Percentiles rank a stretch among this genome's conserved stretches.
phyloP scores from a whole-genome alignment of 1,284 basidiomycete genomes.

The Mycena citricolor region DNA sequence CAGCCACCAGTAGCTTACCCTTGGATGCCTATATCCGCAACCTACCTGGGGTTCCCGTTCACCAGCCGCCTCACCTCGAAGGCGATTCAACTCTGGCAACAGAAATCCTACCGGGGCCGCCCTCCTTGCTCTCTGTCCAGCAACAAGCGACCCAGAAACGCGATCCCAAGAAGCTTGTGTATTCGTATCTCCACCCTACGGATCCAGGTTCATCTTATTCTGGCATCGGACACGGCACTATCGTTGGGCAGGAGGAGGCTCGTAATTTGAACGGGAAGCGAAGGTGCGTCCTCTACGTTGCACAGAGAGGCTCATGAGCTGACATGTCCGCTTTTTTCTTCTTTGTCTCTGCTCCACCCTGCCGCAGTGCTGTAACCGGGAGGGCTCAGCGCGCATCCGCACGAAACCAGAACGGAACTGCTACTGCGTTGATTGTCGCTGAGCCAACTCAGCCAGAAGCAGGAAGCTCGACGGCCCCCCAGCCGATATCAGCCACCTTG shows the following conservation, averaged over 20 bases:
- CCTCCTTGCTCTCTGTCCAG: conserved; percentile 64
- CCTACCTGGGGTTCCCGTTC: conserved; percentile 63
- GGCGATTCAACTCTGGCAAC: conserved; percentile 76
- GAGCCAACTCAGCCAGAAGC: conserved; percentile 36
- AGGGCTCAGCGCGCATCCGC: conserved; percentile 75
- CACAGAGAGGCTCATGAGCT: conserved; percentile 2
- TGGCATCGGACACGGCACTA: conserved; percentile 62
- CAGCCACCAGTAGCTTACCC: conserved; percentile 66
- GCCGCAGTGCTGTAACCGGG: conserved; percentile 38
- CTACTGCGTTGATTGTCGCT: conserved; percentile 36
- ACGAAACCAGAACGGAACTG: conserved; percentile 55
- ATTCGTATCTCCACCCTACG: conserved; percentile 75
- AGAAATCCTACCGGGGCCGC: conserved; percentile 81
- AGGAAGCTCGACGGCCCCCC: conserved; percentile 35
- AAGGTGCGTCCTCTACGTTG: conserved; percentile 49
- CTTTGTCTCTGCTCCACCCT: conserved; percentile 8
- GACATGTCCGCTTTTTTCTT: conserved; percentile 12
- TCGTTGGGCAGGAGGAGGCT: conserved; percentile 58
- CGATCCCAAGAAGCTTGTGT: conserved; percentile 70
- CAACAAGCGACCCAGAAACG: conserved; percentile 61
- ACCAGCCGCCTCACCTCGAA: conserved; percentile 75
- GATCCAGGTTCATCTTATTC: conserved; percentile 83
- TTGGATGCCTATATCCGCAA: no score
- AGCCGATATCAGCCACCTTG: conserved; percentile 47
- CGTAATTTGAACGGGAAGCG: conserved; percentile 70